Evolutionary conservation across 495 filamentous ascomycete species (phyloP).

Genomic region (Beverwykella pulmonaria): DNA sequence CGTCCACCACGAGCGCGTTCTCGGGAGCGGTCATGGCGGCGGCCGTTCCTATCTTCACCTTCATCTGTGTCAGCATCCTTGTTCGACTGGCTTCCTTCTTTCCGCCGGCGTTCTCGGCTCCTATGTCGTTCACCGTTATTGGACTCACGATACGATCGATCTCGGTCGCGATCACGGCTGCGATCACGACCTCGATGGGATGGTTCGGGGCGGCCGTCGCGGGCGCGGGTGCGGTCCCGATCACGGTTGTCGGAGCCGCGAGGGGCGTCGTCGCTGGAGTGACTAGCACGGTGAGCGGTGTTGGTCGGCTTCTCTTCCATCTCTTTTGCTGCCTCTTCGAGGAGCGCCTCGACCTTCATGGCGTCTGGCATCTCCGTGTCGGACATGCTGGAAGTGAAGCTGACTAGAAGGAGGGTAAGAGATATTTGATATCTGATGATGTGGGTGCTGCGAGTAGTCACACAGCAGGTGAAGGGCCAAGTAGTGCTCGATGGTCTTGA

Average conservation of each 20-base stretch:
- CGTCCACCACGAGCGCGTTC: background rate
- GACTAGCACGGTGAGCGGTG: background rate
- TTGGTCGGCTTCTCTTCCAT: background rate
- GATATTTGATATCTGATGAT: background rate
- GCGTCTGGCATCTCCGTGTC: constrained; percentile 1
- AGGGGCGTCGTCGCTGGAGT: background rate
- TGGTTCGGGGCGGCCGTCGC: constrained; percentile 44
- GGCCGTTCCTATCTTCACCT: constrained; percentile 11
- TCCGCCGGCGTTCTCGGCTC: constrained; percentile 59
- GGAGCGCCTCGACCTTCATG: constrained; percentile 5
- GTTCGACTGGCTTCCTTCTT: constrained; percentile 23
- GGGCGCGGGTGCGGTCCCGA: constrained; percentile 2
- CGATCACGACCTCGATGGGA: constrained; percentile 58
- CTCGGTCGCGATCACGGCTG: constrained; percentile 51
- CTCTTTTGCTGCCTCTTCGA: background rate
- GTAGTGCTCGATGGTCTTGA: background rate
- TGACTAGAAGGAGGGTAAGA: background rate
- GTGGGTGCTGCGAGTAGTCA: background rate
- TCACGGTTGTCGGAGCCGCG: constrained; percentile 1
- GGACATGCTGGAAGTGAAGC: background rate
- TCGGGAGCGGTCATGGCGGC: background rate
- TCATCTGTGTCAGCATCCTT: constrained; percentile 34
- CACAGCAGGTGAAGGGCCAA: background rate
- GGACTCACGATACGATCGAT: constrained; percentile 46
- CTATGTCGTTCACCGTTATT: constrained; percentile 6